Conservation (phyloP, 306 rosid species). For the Cucumis melo region DNA sequence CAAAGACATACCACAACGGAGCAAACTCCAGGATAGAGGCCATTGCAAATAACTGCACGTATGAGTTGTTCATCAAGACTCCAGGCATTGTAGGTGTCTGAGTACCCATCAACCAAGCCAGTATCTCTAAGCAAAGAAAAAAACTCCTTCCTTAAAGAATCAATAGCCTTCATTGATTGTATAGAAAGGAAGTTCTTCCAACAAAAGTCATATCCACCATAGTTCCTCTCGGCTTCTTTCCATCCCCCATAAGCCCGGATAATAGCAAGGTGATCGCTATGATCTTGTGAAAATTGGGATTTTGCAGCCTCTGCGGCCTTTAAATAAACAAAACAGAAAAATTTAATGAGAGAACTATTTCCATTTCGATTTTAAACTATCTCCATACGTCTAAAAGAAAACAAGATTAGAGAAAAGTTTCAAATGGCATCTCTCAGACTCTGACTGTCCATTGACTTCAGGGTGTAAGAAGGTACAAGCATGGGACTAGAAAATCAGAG, state of each 20-base stretch:
- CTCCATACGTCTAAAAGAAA: not conserved
- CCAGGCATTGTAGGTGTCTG: conserved; percentile 43
- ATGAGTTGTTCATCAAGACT: conserved; percentile 57
- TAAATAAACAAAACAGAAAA: conserved; percentile 15
- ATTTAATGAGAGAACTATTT: conserved; percentile 7
- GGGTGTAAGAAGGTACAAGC: not conserved
- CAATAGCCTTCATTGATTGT: conserved; percentile 91
- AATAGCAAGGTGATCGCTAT: conserved; percentile 91
- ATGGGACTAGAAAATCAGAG: not conserved
- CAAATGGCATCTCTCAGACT: not conserved
- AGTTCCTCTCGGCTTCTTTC: conserved; percentile 71
- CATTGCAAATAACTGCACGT: conserved; percentile 76
- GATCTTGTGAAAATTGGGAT: conserved; percentile 56
- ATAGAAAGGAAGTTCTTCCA: conserved; percentile 84
- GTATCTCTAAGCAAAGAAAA: conserved; percentile 58
- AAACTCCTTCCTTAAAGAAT: conserved; percentile 76
- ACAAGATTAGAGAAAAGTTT: not conserved
- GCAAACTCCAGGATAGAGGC: conserved; percentile 87
- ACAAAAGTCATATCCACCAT: conserved; percentile 74
- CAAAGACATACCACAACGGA: conserved; percentile 61
- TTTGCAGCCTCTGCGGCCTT: conserved; percentile 98
- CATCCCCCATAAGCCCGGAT: conserved; percentile 77
- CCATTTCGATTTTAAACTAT: not conserved
- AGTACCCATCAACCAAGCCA: conserved; percentile 56
- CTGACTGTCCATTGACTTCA: not conserved